Evolutionary conservation across 2,329 filamentous ascomycete species (phyloP), one percentile per base, ranked within the genome.

Genomic region (Penicillium paneum): DNA sequence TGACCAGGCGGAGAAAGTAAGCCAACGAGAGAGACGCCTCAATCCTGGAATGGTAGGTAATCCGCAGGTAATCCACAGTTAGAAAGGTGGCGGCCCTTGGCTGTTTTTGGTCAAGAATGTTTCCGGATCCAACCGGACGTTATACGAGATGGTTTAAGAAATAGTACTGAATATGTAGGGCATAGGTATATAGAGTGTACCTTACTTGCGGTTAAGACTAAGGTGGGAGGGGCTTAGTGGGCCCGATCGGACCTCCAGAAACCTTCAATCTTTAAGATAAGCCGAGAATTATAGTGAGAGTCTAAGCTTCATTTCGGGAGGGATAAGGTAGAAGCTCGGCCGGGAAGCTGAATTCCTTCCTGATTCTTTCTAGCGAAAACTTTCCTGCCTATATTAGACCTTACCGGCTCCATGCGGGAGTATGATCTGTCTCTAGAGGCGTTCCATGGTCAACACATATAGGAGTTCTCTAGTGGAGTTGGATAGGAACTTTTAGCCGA

Each of bases 401-500:
- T 32, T 21, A 49, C 50, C 51, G 51, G 51, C 45, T 42, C 38
- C n/a, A 29, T 49, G 38, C 51, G 51, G 51, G 36, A 49, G 49
- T 55, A 15, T 32, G 15, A 3, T 13, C 19, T 24, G 17, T 34
- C 24, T 42, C 5, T 12, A 42, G n/a, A 34, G 19, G 13, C 15
- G 12, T 38, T 44, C 60, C 60, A 43, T 59, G 60, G 61, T 52
- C 54, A 52, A 32, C 17, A 36, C 26, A 42, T 36, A 40, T 41
- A 28, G 42, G 38, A 52, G 35, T 41, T 40, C 40, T 24, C 10
- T 17, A 46, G 15, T 34, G 47, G 48, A 48, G 40, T 55, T 55
- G 54, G 62, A 21, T 48, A 63, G 63, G 63, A 65, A 65, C 35
- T 57, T 19, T 61, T 63, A 39, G 7, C 61, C 63, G 63, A 42